Percentiles rank a stretch among this genome's conserved stretches.
Conservation (phyloP, 2,329 filamentous ascomycete genomes). For the Cordyceps militaris region DNA sequence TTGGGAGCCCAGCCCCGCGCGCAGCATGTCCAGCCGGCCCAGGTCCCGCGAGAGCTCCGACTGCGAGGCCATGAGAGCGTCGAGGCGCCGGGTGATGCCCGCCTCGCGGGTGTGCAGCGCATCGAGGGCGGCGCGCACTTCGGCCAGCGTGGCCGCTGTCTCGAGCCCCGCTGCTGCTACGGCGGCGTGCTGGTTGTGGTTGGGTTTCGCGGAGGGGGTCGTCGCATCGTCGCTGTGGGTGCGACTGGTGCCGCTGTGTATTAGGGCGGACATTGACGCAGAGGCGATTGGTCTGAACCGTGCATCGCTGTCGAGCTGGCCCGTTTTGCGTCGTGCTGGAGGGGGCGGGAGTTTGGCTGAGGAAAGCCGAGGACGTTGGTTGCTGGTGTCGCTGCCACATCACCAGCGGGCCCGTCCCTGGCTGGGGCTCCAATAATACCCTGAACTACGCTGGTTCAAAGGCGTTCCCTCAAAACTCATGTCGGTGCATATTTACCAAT, state of each 20-base stretch:
- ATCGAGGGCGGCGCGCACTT: conserved; percentile 71
- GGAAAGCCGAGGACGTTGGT: not conserved
- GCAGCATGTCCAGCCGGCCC: conserved; percentile 77
- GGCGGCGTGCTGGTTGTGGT: conserved; percentile 13
- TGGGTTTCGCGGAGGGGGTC: conserved; percentile 3
- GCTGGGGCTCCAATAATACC: not conserved
- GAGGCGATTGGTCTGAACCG: conserved; percentile 30
- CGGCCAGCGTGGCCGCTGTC: conserved; percentile 66
- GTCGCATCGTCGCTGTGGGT: conserved; percentile 24
- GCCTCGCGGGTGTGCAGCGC: conserved; percentile 71
- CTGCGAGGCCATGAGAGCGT: conserved; percentile 73
- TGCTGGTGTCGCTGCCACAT: not conserved
- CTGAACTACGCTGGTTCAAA: not conserved
- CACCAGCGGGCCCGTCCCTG: not conserved
- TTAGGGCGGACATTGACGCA: conserved; percentile 41
- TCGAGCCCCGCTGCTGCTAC: conserved; percentile 40
- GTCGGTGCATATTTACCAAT: too few species aligned
- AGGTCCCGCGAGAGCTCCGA: conserved; percentile 82
- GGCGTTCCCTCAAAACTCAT: not conserved
- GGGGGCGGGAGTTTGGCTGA: not conserved
- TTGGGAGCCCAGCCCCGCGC: conserved; percentile 81
- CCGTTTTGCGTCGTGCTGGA: not conserved
- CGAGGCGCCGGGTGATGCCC: conserved; percentile 64
- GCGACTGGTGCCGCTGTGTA: conserved; percentile 36
- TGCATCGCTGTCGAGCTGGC: conserved; percentile 32